These are phyloP conservation scores for Fistulifera solaris DNA, from an alignment of 108 stramenopile genomes.

Conservation along the genomic window DNA sequence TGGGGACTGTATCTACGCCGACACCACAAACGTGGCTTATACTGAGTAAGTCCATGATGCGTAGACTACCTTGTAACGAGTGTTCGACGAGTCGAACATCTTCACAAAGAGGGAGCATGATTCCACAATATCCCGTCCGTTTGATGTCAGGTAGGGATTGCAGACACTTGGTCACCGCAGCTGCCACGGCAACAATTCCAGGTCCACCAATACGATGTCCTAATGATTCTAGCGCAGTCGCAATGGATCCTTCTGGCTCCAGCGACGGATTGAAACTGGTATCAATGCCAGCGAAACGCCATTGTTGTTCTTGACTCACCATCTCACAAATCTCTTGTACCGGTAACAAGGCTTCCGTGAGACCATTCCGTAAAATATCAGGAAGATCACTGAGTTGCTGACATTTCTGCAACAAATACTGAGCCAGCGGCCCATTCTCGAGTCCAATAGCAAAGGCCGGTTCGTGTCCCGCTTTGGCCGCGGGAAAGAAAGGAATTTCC, in stretches of 20 bases:
- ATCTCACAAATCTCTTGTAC: slow-evolving; percentile 36
- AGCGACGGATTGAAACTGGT: slow-evolving; percentile 75
- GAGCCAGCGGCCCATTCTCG: slow-evolving; percentile 67
- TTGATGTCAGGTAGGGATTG: slow-evolving; percentile 51
- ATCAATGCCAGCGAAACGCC: slow-evolving; percentile 62
- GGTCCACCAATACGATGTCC: slow-evolving; percentile 59
- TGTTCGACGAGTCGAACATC: slow-evolving; percentile 62
- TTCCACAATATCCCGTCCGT: slow-evolving; percentile 67
- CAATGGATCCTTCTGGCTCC: slow-evolving; percentile 52
- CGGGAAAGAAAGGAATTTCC: slow-evolving; percentile 80
- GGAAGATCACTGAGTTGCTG: slow-evolving; percentile 35
- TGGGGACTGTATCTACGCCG: slow-evolving; percentile 80
- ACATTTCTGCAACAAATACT: slow-evolving; percentile 28
- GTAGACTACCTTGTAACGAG: slow-evolving; percentile 9
- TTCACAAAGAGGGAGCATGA: slow-evolving; percentile 83
- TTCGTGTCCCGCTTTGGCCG: slow-evolving; percentile 26
- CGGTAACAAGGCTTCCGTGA: slow-evolving; percentile 36
- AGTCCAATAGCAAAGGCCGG: slow-evolving; percentile 66
- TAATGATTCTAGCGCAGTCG: slow-evolving; percentile 63
- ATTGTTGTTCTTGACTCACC: neutral
- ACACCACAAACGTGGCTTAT: slow-evolving; percentile 81
- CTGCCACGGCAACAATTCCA: slow-evolving; percentile 63
- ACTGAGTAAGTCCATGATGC: slow-evolving; percentile 45
- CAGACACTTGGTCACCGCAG: slow-evolving; percentile 60
- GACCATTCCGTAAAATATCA: slow-evolving; percentile 25